phyloP scores from a whole-genome alignment of 164 flowering plant species.

The Piper betle region DNA sequence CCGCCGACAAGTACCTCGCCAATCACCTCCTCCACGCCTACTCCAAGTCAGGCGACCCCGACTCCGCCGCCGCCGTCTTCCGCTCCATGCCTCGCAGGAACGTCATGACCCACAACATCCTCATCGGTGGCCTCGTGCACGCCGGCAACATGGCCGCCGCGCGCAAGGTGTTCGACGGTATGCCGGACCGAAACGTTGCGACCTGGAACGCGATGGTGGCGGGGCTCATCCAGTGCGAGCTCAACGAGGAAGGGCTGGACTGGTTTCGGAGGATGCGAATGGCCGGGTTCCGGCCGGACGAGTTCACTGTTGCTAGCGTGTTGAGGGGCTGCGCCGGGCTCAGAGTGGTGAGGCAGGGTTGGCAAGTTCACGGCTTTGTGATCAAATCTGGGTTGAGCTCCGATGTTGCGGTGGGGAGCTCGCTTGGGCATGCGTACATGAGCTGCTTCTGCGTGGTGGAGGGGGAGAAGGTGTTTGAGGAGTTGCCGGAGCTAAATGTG shows the following conservation, averaged over 20 bases:
- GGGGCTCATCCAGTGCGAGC: conserved; percentile 37
- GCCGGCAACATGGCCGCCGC: conserved; percentile 46
- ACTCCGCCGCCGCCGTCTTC: conserved; percentile 21
- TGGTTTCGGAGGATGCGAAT: conserved; percentile 25
- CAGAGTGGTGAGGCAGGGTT: conserved; percentile 5
- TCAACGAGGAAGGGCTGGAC: conserved; percentile 43
- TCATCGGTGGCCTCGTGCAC: conserved; percentile 40
- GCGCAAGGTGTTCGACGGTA: conserved; percentile 41
- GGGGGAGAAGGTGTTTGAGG: conserved; percentile 43
- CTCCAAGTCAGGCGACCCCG: conserved; percentile 33
- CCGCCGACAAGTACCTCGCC: conserved; percentile 37
- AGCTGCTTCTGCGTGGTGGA: conserved; percentile 38
- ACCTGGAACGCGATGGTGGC: conserved; percentile 70
- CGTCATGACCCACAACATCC: conserved; percentile 55
- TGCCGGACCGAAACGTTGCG: conserved; percentile 47
- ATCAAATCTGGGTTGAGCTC: conserved; percentile 36
- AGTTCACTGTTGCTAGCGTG: conserved; percentile 20
- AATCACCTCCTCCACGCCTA: conserved; percentile 59
- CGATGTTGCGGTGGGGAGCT: conserved; percentile 50
- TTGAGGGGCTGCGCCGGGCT: conserved; percentile 18
- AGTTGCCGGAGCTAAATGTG: conserved; percentile 43
- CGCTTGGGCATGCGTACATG: conserved; percentile 78
- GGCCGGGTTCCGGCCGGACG: conserved; percentile 14
- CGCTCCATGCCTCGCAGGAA: conserved; percentile 38
- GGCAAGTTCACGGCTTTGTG: conserved; percentile 31